phyloP scores from a whole-genome alignment of 2,329 filamentous ascomycete genomes.

The Alternaria sp. region DNA sequence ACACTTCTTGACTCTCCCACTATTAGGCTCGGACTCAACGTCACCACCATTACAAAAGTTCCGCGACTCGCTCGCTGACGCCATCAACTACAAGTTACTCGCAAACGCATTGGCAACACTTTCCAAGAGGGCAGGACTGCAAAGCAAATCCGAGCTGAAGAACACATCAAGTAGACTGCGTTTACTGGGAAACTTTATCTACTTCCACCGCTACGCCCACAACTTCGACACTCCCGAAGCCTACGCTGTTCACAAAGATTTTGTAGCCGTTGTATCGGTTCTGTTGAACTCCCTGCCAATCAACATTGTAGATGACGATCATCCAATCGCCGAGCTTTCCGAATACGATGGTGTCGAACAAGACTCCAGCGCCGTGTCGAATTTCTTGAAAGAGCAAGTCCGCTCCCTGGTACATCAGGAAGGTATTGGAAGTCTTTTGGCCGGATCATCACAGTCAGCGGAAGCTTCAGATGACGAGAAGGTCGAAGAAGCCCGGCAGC shows the following conservation, averaged over 20 bases:
- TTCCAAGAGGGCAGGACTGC: slow-evolving; percentile 34
- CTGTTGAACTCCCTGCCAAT: slow-evolving; percentile 64
- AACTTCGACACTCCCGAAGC: slow-evolving; percentile 46
- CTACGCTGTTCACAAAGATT: slow-evolving; percentile 58
- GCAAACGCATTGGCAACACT: slow-evolving; percentile 39
- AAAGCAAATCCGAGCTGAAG: slow-evolving; percentile 34
- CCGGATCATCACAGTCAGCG: slow-evolving; percentile 48
- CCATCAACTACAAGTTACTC: slow-evolving; percentile 59
- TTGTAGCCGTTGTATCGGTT: slow-evolving; percentile 62
- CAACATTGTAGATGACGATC: slow-evolving; percentile 60
- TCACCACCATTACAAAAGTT: slow-evolving; percentile 31
- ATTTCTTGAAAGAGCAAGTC: slow-evolving; percentile 69
- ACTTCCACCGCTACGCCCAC: slow-evolving; percentile 60
- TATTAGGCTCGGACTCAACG: slow-evolving; percentile 38
- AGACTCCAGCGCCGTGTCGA: slow-evolving; percentile 38
- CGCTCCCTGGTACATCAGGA: slow-evolving; percentile 75
- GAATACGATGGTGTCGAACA: slow-evolving; percentile 29
- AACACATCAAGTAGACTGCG: slow-evolving; percentile 57
- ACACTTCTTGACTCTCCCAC: slow-evolving; percentile 53
- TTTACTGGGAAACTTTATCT: slow-evolving; percentile 66
- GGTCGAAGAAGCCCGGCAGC: slow-evolving; percentile 69
- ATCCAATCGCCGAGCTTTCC: slow-evolving; percentile 37
- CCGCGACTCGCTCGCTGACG: slow-evolving; percentile 51
- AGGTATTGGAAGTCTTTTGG: slow-evolving; percentile 71
- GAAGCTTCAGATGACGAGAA: slow-evolving; percentile 45